Base-by-base conservation (phyloP, 352 stramenopile species). In the Albugo candida region DNA sequence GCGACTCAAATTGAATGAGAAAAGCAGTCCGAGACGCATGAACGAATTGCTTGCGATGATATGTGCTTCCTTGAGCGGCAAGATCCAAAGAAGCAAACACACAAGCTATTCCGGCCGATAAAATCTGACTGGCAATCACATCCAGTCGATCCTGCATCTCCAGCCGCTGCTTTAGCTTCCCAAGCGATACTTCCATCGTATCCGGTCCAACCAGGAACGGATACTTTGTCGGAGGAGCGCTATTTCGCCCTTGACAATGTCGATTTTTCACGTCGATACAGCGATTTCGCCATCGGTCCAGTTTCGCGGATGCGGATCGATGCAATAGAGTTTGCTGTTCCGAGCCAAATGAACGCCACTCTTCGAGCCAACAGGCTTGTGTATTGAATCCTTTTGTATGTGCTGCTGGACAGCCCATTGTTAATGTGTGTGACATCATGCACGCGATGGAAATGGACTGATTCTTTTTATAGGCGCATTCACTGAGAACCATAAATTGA, bases 341-440 rank as follows among this genome's bases (percentile, higher is more conserved):
- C 17, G 17, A 19, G 17, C 38, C 38, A 31, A 31, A 31, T 10
- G 24, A 31, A 3, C 24, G 24, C 24, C 24, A 31, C 3, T 31
- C 24, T 10, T 31, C 24, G 24, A 31, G 24, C 24, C 24, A 31
- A 8, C 24, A 3, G 8, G 8, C 24, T 31, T 31, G 24, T 8
- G 17, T 43, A 1, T 70, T 60, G 51, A 89, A 89, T 1, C 76
- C 76, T 55, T 84, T 85, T 17, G 70, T 81, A 52, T 89, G 76
- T 12, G 73, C 76, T 12, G 76, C 73, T 11, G 73, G 73, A 41
- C 71, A 83, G 16, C 76, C 76, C 76, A 89, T 89, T 1, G 76
- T 89, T 67, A 89, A 84, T 6, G 76, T 89, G 52, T 86, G 74
- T 71, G 71, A 86, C 36, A 76, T 71, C 39, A 81, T 76, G 24